Conservation (phyloP, 768 basidiomycete species). For the Tricholoma sp. region DNA sequence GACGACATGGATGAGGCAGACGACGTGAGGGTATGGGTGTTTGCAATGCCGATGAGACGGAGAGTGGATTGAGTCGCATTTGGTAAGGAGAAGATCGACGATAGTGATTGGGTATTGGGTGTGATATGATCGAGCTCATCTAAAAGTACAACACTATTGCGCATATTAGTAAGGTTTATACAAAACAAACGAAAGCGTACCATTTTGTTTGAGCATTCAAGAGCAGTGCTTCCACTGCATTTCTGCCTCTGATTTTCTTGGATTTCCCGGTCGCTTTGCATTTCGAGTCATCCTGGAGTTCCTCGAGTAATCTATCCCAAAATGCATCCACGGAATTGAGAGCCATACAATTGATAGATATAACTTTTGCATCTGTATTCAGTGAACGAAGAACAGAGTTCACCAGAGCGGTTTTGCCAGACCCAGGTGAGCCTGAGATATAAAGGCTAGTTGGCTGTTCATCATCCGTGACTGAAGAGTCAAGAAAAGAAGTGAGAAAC, state of each 20-base stretch:
- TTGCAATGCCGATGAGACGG: slow-evolving; percentile 81
- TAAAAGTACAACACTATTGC: slow-evolving; percentile 63
- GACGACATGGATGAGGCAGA: slow-evolving; percentile 34
- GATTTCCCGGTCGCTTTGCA: slow-evolving; percentile 28
- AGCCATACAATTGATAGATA: slow-evolving; percentile 79
- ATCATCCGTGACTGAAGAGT: slow-evolving; percentile 22
- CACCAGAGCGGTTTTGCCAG: slow-evolving; percentile 86
- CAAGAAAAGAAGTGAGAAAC: slow-evolving; percentile 56
- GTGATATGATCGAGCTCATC: slow-evolving; percentile 87
- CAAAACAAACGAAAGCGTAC: slow-evolving; percentile 24
- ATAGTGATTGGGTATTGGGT: slow-evolving; percentile 50
- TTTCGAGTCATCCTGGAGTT: slow-evolving; percentile 36
- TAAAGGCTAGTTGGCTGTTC: slow-evolving; percentile 53
- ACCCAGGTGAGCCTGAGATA: slow-evolving; percentile 90
- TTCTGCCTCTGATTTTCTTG: slow-evolving; percentile 43
- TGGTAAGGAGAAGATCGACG: slow-evolving; percentile 65
- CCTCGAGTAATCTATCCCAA: slow-evolving; percentile 65
- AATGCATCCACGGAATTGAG: slow-evolving; percentile 60
- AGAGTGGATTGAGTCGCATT: slow-evolving; percentile 45
- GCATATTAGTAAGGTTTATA: slow-evolving; percentile 12
- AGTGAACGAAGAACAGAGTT: slow-evolving; percentile 52
- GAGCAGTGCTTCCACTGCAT: slow-evolving; percentile 43
- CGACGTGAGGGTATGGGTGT: slow-evolving; percentile 79
- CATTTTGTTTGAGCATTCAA: slow-evolving; percentile 45
- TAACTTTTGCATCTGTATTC: slow-evolving; percentile 39